Evolutionary conservation across 495 filamentous ascomycete species (phyloP).

Genomic region (Staphylotrichum longicolle): DNA sequence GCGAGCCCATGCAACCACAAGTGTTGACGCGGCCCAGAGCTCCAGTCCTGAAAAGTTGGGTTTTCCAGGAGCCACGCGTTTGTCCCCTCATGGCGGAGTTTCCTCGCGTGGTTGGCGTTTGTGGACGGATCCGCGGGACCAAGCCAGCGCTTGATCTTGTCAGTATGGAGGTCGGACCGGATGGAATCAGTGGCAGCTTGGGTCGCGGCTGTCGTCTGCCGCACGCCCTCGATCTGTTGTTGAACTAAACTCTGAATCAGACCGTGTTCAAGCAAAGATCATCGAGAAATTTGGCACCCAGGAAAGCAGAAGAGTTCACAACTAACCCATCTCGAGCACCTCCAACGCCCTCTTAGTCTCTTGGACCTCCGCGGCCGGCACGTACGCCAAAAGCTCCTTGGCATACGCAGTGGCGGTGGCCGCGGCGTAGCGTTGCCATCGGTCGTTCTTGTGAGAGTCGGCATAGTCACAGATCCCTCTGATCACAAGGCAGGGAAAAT

Average conservation of each 20-base stretch:
- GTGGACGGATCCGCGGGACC: slow-evolving; percentile 14
- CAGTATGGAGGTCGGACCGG: slow-evolving; percentile 6
- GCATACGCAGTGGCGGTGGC: slow-evolving; percentile 35
- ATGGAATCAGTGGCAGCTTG: slow-evolving; percentile 14
- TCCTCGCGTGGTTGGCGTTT: slow-evolving; percentile 8
- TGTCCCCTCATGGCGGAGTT: slow-evolving; percentile 12
- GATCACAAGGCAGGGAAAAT: slow-evolving; percentile 36
- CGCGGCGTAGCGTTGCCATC: slow-evolving; percentile 38
- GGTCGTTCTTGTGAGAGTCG: slow-evolving; percentile 41
- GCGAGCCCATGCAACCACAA: slow-evolving; percentile 4
- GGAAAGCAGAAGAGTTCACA: neutral
- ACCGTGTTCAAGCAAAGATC: neutral
- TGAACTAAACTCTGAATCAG: neutral
- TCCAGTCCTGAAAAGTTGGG: neutral
- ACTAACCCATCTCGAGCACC: slow-evolving; percentile 8
- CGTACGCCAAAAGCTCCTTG: slow-evolving; percentile 26
- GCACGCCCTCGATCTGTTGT: slow-evolving; percentile 9
- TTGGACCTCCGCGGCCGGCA: slow-evolving; percentile 2
- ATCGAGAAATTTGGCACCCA: neutral
- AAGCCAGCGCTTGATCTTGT: slow-evolving; percentile 16
- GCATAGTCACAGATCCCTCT: slow-evolving; percentile 46
- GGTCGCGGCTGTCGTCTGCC: slow-evolving; percentile 13
- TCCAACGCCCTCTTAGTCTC: slow-evolving; percentile 3
- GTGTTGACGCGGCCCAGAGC: neutral
- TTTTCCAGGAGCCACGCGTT: slow-evolving; percentile 7